Conservation (phyloP, 805 yeast species). For the Teunomyces tritomae region DNA sequence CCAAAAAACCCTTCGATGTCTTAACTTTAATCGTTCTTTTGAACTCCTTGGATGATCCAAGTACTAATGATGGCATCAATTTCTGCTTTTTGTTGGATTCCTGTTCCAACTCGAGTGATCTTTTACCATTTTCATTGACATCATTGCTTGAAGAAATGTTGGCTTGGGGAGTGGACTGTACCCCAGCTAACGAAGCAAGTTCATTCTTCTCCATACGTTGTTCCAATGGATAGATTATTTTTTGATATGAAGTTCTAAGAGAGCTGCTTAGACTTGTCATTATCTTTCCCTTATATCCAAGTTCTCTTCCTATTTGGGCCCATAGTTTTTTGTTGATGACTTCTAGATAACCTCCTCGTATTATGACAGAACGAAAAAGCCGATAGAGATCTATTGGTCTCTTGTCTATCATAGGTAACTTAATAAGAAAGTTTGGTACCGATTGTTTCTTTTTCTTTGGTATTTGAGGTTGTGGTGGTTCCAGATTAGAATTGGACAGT, state of each 20-base stretch:
- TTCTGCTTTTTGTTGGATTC: not conserved
- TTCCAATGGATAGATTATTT: slow-evolving; percentile 36
- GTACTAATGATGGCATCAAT: slow-evolving; percentile 32
- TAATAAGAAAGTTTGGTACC: slow-evolving; percentile 27
- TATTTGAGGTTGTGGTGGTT: not conserved
- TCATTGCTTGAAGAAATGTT: not conserved
- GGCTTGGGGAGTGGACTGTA: not conserved
- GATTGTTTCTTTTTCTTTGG: slow-evolving; percentile 4
- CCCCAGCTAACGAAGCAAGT: slow-evolving; percentile 1
- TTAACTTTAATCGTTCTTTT: slow-evolving; percentile 46
- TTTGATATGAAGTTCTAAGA: slow-evolving; percentile 56
- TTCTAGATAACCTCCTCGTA: slow-evolving; percentile 63
- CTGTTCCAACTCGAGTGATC: not conserved
- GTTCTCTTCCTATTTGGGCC: slow-evolving; percentile 81
- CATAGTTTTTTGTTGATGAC: slow-evolving; percentile 69
- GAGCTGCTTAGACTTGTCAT: slow-evolving; percentile 72
- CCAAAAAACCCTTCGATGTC: slow-evolving; percentile 49
- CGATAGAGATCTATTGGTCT: slow-evolving; percentile 63
- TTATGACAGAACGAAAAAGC: slow-evolving; percentile 53
- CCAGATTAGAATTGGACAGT: not conserved
- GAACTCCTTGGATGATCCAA: slow-evolving; percentile 46
- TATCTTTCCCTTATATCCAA: slow-evolving; percentile 71
- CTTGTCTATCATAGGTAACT: slow-evolving; percentile 66
- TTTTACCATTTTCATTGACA: not conserved
- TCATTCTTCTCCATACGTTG: slow-evolving; percentile 12